These are phyloP conservation scores for Aspergillus eucalypticola DNA, from an alignment of 2,329 filamentous ascomycete genomes.

Conservation along the genomic window DNA sequence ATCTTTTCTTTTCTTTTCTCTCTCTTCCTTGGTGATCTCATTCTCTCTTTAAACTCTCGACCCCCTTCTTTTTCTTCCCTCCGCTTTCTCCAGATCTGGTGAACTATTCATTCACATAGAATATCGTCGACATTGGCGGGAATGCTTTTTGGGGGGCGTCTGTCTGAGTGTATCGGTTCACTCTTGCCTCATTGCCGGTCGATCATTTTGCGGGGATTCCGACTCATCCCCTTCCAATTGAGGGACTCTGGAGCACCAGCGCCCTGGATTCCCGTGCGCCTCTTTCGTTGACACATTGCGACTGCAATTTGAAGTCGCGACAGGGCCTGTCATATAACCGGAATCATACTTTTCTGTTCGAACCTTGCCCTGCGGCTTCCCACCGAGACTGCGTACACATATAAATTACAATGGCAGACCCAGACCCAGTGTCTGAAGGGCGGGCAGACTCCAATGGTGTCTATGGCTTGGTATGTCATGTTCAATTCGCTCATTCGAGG, in stretches of 20 bases:
- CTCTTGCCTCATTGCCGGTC: slow-evolving; percentile 3
- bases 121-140: neutral
- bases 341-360: neutral
- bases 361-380: neutral
- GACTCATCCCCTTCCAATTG: neutral
- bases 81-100: neutral
- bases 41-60: neutral
- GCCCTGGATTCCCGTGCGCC: neutral
- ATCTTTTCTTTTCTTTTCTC: neutral
- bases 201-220: neutral
- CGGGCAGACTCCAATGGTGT: slow-evolving; percentile 4
- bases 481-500: neutral
- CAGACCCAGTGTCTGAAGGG: neutral
- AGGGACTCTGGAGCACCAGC: neutral
- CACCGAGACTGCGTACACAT: neutral
- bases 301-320: neutral
- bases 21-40: neutral
- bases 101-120: neutral
- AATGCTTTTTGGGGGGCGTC: slow-evolving; percentile 8
- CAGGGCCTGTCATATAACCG: neutral
- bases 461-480: neutral
- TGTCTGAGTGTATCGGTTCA: slow-evolving; percentile 11
- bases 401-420: slow-evolving; percentile 9
- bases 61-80: neutral
- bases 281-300: neutral